These are phyloP conservation scores for Hemileccinum impolitum DNA, from an alignment of 768 basidiomycete genomes.

Conservation along the genomic window DNA sequence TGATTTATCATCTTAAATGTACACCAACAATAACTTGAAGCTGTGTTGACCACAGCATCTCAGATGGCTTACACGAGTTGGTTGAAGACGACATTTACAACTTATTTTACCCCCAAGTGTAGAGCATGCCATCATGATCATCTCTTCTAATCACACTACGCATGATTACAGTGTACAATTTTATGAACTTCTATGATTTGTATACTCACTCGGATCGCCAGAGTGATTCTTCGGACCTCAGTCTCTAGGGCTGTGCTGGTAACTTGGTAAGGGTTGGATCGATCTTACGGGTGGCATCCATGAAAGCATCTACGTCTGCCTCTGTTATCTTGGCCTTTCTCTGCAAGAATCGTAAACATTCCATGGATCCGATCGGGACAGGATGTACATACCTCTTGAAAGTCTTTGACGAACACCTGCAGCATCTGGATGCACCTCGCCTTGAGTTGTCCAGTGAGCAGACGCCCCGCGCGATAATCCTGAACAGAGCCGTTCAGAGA, in stretches of 20 bases:
- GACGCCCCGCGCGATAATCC: constrained; percentile 87
- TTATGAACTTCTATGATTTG: constrained; percentile 4
- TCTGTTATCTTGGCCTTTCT: constrained; percentile 79
- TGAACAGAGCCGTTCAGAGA: constrained; percentile 29
- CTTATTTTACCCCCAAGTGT: constrained; percentile 1
- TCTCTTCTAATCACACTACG: not conserved
- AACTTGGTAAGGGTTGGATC: constrained; percentile 48
- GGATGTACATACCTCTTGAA: constrained; percentile 67
- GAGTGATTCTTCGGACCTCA: not conserved
- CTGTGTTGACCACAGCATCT: constrained; percentile 13
- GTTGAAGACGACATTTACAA: not conserved
- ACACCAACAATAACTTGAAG: not conserved
- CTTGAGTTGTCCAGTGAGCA: constrained; percentile 92
- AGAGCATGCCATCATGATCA: constrained; percentile 1
- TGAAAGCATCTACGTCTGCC: constrained; percentile 68
- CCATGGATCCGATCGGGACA: not conserved
- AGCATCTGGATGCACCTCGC: constrained; percentile 78
- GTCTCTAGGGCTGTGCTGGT: constrained; percentile 1
- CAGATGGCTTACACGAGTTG: not conserved
- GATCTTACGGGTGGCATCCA: constrained; percentile 79
- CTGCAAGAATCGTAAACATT: constrained; percentile 38
- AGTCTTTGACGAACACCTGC: constrained; percentile 78
- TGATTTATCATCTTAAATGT: constrained; percentile 12
- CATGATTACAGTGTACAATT: not conserved
- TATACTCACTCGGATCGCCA: not conserved